phyloP scores from a whole-genome alignment of 306 rosid genomes.

The Begonia fuchsioides region DNA sequence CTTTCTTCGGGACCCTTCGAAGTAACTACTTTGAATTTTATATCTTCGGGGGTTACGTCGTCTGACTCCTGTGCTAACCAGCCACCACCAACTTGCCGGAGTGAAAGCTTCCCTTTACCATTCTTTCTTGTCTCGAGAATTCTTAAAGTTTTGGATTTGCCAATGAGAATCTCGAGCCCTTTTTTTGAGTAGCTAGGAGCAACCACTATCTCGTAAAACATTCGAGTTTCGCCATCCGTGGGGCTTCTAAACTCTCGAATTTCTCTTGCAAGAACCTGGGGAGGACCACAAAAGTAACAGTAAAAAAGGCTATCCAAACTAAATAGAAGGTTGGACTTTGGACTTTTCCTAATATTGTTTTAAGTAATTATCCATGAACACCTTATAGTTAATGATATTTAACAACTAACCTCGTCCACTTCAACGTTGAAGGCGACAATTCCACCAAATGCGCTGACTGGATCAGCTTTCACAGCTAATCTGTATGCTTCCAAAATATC shows the following conservation, averaged over 20 bases:
- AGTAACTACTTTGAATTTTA: constrained; percentile 44
- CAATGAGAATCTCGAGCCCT: constrained; percentile 78
- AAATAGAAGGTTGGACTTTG: too few relatives aligned
- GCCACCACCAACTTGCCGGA: constrained; percentile 92
- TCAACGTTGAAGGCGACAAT: constrained; percentile 81
- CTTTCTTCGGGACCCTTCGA: constrained; percentile 47
- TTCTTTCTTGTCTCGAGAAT: constrained; percentile 68
- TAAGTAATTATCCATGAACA: too few relatives aligned
- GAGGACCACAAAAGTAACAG: too few relatives aligned
- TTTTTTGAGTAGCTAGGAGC: constrained; percentile 76
- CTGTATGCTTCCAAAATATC: constrained; percentile 86
- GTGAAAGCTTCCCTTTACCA: constrained; percentile 74
- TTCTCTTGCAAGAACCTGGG: constrained; percentile 76
- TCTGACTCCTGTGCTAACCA: constrained; percentile 92
- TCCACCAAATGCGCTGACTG: constrained; percentile 97
- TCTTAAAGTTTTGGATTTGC: constrained; percentile 73
- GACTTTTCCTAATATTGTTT: too few relatives aligned
- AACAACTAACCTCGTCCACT: constrained; percentile 63
- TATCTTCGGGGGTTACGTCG: constrained; percentile 57
- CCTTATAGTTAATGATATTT: too few relatives aligned
- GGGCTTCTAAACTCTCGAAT: constrained; percentile 89
- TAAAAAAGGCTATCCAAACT: too few relatives aligned
- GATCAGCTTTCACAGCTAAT: constrained; percentile 83
- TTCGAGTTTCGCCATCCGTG: constrained; percentile 75
- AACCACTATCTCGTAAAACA: constrained; percentile 97